Conservation (phyloP, 768 basidiomycete genomes). For the Paxillus involutus region DNA sequence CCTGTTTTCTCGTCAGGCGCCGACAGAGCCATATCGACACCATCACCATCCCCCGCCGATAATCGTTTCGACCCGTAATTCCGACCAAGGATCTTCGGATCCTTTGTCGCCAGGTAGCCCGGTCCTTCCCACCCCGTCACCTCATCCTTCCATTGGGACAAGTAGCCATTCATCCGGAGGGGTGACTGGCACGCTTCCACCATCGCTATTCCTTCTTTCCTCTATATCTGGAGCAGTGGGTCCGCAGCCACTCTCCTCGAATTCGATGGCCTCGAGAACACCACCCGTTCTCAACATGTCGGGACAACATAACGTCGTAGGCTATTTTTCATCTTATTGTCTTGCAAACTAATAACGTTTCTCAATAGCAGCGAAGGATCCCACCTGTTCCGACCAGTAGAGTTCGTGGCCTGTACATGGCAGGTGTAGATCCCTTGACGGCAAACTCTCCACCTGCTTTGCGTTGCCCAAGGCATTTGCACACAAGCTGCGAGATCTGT, state of each 20-base stretch:
- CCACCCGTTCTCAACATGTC: conserved; percentile 1
- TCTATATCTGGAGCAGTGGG: conserved; percentile 24
- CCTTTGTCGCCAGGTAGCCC: conserved; percentile 22
- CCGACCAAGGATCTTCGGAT: conserved; percentile 24
- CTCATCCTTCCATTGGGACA: conserved; percentile 21
- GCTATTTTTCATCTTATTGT: neutral
- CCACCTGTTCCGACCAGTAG: conserved; percentile 38
- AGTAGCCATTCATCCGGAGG: conserved; percentile 16
- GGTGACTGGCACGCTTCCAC: conserved; percentile 21
- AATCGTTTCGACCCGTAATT: conserved; percentile 26
- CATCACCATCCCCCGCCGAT: conserved; percentile 37
- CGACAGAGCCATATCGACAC: conserved; percentile 36
- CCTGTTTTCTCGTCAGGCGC: conserved; percentile 71
- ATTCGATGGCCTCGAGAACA: conserved; percentile 1
- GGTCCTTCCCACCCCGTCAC: conserved; percentile 18
- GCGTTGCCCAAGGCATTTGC: conserved; percentile 73
- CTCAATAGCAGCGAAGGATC: conserved; percentile 11
- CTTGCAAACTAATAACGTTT: neutral
- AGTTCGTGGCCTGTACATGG: conserved; percentile 51
- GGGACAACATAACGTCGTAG: conserved; percentile 12
- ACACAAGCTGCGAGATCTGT: conserved; percentile 74
- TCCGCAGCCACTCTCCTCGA: conserved; percentile 3
- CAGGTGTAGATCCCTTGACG: conserved; percentile 60
- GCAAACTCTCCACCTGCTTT: conserved; percentile 61
- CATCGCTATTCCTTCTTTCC: conserved; percentile 30